Percentiles rank a stretch among this genome's conserved stretches.
Conservation (phyloP, 148 eudicot species). For the Arctostaphylos glauca region DNA sequence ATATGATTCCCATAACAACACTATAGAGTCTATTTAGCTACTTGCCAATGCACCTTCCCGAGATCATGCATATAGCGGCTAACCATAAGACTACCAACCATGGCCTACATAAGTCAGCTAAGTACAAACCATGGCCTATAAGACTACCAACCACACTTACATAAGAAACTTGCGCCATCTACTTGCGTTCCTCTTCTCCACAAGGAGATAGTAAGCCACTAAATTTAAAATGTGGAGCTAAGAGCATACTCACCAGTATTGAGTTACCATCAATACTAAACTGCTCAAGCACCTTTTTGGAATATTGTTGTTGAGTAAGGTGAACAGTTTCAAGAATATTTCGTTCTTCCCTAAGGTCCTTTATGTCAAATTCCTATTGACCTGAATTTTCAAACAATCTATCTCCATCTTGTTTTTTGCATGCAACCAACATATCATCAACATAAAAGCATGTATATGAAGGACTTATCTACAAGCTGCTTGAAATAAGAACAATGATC, state of each 20-base stretch:
- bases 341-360: neutral
- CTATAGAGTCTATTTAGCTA: neutral
- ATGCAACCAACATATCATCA: neutral
- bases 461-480: neutral
- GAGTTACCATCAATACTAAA: neutral
- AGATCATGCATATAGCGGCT: neutral
- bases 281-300: neutral
- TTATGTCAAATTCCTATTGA: neutral
- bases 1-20: neutral
- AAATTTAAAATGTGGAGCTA: neutral
- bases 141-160: neutral
- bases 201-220: neutral
- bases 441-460: neutral
- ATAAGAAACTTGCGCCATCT: neutral
- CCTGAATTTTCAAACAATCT: neutral
- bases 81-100: neutral
- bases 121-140: neutral
- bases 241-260: neutral
- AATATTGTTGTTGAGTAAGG: neutral
- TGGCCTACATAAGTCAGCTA: neutral
- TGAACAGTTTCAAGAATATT: neutral
- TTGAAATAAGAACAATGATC: neutral
- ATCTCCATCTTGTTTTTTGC: neutral
- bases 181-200: neutral
- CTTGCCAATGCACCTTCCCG: neutral